phyloP scores from a whole-genome alignment of 192 early-diverging fungal genomes.

The Entomortierella lignicola region DNA sequence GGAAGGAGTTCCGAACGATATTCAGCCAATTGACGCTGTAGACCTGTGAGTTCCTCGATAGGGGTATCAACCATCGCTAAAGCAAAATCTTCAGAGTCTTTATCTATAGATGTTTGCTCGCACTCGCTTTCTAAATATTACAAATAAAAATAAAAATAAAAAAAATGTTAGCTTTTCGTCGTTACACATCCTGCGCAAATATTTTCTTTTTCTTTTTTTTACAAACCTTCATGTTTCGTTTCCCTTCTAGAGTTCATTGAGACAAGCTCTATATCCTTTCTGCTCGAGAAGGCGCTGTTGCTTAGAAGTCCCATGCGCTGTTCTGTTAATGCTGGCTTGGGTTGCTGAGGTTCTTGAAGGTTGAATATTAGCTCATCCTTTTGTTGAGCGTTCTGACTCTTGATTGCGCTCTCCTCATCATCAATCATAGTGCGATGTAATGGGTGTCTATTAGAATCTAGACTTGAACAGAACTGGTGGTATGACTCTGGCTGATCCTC shows the following conservation, averaged over 20 bases:
- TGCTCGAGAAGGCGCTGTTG: background rate
- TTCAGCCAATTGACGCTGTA: slow-evolving; percentile 45
- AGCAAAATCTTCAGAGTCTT: background rate
- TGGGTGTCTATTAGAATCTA: background rate
- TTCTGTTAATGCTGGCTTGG: background rate
- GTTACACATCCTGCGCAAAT: too few species aligned
- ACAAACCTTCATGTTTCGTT: background rate
- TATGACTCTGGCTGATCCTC: slow-evolving; percentile 18
- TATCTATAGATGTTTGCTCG: background rate
- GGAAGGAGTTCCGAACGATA: slow-evolving; percentile 30
- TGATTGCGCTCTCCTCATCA: background rate
- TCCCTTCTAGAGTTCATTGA: background rate
- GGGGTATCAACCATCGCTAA: background rate
- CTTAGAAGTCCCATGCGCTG: background rate
- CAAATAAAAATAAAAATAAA: too few species aligned
- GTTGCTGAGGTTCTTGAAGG: background rate
- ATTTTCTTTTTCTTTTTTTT: too few species aligned
- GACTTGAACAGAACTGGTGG: slow-evolving; percentile 14
- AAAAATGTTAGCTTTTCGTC: too few species aligned
- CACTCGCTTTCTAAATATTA: background rate
- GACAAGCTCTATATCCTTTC: background rate
- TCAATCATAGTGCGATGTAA: background rate
- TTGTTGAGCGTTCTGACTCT: background rate
- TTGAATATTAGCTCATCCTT: background rate
- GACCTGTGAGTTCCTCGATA: slow-evolving; percentile 29